These are phyloP conservation scores for Blastocladiella britannica DNA, from an alignment of 192 early-diverging fungal species.

Conservation along the genomic window DNA sequence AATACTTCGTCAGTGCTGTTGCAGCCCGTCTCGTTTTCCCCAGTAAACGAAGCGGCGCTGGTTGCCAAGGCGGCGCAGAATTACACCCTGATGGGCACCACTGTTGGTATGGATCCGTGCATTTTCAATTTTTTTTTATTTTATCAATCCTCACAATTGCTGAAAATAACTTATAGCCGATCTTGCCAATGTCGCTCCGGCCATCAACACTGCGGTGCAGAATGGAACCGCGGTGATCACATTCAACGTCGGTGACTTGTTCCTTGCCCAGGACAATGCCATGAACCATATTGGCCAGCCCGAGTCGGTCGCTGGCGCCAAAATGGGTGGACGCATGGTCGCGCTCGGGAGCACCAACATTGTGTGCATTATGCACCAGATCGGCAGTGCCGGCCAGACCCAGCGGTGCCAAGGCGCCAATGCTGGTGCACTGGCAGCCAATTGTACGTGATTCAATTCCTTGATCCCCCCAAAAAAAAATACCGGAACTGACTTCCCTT, in stretches of 20 bases:
- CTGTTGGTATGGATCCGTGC: neutral
- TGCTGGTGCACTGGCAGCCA: neutral
- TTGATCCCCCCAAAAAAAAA: too few species aligned
- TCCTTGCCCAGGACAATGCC: too few species aligned
- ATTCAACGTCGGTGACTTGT: neutral
- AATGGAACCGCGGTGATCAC: neutral
- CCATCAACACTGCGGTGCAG: neutral
- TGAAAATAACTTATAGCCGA: neutral
- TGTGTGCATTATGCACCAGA: neutral
- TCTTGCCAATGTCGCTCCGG: neutral
- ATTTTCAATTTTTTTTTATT: neutral
- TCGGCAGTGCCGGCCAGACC: neutral
- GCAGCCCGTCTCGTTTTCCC: neutral
- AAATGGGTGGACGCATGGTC: neutral
- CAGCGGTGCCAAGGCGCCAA: neutral
- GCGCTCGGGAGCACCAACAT: neutral
- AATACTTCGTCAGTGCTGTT: neutral
- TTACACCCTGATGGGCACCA: neutral
- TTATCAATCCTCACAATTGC: neutral
- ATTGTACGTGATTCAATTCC: neutral
- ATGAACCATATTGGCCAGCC: neutral
- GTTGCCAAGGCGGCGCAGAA: neutral
- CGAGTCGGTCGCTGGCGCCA: neutral
- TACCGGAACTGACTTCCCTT: neutral
- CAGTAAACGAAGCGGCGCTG: neutral